Evolutionary conservation across 2,329 filamentous ascomycete genomes (phyloP).

Genomic region (Scedosporium apiospermum): DNA sequence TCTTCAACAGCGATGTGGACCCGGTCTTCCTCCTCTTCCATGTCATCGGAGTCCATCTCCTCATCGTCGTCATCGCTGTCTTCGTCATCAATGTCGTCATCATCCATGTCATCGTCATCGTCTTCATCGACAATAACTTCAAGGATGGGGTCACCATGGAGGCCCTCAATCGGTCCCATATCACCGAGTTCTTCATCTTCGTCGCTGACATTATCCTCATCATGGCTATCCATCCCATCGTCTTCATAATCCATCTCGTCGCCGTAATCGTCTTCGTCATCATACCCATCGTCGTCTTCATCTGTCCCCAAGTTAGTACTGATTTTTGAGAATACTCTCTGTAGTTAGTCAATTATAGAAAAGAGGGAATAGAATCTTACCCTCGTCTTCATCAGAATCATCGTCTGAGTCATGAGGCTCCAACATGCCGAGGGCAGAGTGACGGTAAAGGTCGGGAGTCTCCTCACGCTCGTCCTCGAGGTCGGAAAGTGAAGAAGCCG

Average conservation of each 20-base stretch:
- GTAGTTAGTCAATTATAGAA: slow-evolving; percentile 3
- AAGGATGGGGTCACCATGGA: slow-evolving; percentile 53
- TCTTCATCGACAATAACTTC: slow-evolving; percentile 72
- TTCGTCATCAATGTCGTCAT: slow-evolving; percentile 41
- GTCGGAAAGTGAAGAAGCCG: slow-evolving; percentile 81
- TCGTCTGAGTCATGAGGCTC: slow-evolving; percentile 67
- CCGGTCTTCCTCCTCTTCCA: slow-evolving; percentile 41
- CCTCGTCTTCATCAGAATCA: slow-evolving; percentile 37
- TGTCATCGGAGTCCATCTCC: slow-evolving; percentile 47
- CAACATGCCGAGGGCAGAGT: slow-evolving; percentile 90
- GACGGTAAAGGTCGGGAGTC: slow-evolving; percentile 92
- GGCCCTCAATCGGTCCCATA: slow-evolving; percentile 77
- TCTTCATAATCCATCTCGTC: slow-evolving; percentile 89
- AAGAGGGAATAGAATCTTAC: slow-evolving; percentile 19
- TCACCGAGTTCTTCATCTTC: slow-evolving; percentile 75
- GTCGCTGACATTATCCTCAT: slow-evolving; percentile 81
- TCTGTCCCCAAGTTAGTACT: slow-evolving; percentile 21
- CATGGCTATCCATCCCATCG: slow-evolving; percentile 68
- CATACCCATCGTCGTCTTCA: slow-evolving; percentile 87
- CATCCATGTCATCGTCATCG: slow-evolving; percentile 55
- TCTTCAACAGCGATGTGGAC: slow-evolving; percentile 55
- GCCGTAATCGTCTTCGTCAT: slow-evolving; percentile 80
- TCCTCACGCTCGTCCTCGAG: slow-evolving; percentile 81
- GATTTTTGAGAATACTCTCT: no score
- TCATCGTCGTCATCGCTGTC: slow-evolving; percentile 41